Conservation (phyloP, 2,329 filamentous ascomycete species). For the Nemania diffusa region DNA sequence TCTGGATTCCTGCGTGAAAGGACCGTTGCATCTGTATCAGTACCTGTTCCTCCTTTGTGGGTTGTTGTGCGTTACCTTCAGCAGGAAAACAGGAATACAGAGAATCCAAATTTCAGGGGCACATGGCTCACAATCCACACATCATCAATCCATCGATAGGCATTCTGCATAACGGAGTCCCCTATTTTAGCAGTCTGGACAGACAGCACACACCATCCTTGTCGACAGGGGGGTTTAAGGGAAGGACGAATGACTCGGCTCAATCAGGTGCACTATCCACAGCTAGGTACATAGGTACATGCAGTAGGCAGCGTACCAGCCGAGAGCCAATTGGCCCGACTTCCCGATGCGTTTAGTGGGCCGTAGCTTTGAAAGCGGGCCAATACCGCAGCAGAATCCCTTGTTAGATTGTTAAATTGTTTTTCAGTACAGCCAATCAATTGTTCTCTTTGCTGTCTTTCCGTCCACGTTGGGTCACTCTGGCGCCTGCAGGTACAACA, state of each 20-base stretch:
- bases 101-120: slow-evolving; percentile 32
- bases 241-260: slow-evolving; percentile 27
- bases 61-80: not conserved
- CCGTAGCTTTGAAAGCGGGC: slow-evolving; percentile 7
- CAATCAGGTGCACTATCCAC: slow-evolving; percentile 16
- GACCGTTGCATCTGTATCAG: not conserved
- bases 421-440: slow-evolving; percentile 23
- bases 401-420: slow-evolving; percentile 1
- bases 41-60: not conserved
- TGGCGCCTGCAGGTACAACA: not conserved
- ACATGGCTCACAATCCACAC: slow-evolving; percentile 20
- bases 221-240: slow-evolving; percentile 17
- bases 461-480: not conserved
- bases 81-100: not conserved
- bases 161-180: slow-evolving; percentile 23
- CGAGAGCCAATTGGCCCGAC: slow-evolving; percentile 23
- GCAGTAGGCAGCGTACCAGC: not conserved
- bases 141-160: slow-evolving; percentile 17
- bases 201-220: slow-evolving; percentile 28
- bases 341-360: slow-evolving; percentile 27
- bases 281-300: too few species aligned
- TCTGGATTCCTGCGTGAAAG: not conserved
- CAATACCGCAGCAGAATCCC: slow-evolving; percentile 2
- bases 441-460: not conserved
- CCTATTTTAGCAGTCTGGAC: slow-evolving; percentile 25